These are phyloP conservation scores for Wickerhamiella nectarea DNA, from an alignment of 805 yeast species.

Conservation along the genomic window DNA sequence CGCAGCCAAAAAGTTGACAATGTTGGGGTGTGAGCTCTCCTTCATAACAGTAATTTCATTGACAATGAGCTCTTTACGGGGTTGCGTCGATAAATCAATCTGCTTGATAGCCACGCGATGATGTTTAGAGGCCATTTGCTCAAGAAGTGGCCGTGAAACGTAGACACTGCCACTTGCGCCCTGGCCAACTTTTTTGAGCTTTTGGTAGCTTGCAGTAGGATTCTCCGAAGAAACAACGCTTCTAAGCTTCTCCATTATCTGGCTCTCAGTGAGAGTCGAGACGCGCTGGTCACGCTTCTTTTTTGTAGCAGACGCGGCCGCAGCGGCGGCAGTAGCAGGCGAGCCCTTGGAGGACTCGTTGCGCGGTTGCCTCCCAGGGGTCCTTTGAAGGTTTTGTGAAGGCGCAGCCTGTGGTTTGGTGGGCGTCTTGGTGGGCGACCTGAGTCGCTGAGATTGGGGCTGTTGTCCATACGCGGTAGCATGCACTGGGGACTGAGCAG, in stretches of 20 bases:
- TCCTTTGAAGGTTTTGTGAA: not conserved
- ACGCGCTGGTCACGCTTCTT: slow-evolving; percentile 49
- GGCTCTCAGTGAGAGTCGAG: slow-evolving; percentile 67
- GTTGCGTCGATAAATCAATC: slow-evolving; percentile 83
- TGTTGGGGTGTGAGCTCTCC: slow-evolving; percentile 85
- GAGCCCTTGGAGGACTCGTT: slow-evolving; percentile 10
- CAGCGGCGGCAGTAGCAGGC: slow-evolving; percentile 33
- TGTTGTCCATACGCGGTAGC: slow-evolving; percentile 5
- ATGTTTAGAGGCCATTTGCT: slow-evolving; percentile 23
- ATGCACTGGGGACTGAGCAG: not conserved
- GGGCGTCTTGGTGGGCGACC: slow-evolving; percentile 1
- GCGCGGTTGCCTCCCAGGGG: slow-evolving; percentile 5
- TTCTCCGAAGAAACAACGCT: slow-evolving; percentile 72
- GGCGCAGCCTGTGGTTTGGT: not conserved
- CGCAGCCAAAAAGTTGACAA: slow-evolving; percentile 88
- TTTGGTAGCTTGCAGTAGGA: slow-evolving; percentile 52
- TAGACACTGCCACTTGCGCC: slow-evolving; percentile 98
- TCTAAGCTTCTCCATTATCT: slow-evolving; percentile 64
- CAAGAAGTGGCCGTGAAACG: slow-evolving; percentile 53
- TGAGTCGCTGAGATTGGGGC: not conserved
- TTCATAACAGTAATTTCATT: slow-evolving; percentile 95
- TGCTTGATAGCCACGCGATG: slow-evolving; percentile 78
- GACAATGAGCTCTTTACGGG: slow-evolving; percentile 86
- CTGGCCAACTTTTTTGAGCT: slow-evolving; percentile 76
- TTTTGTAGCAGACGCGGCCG: slow-evolving; percentile 27